Conservation (phyloP, 441 rosid species). For the Adansonia rubrostipa region DNA sequence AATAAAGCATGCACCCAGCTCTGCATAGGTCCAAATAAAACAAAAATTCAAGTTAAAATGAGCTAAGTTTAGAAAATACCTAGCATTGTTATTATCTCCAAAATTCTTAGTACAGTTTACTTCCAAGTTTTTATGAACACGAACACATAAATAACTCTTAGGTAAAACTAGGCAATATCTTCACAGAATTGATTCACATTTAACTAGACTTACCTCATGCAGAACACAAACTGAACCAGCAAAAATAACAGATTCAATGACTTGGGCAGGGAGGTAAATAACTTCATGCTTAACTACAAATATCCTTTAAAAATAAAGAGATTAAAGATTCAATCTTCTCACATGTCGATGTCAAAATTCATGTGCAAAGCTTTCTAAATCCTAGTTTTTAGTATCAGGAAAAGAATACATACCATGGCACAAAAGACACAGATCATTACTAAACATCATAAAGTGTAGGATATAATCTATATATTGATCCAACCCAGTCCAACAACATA, state of each 20-base stretch:
- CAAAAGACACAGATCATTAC: neutral
- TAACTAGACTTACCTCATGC: neutral
- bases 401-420: neutral
- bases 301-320: neutral
- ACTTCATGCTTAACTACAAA: neutral
- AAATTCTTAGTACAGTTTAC: neutral
- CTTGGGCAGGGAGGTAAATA: neutral
- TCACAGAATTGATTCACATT: neutral
- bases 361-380: neutral
- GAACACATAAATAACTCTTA: neutral
- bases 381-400: slow-evolving; percentile 2
- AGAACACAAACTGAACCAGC: neutral
- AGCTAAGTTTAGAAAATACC: neutral
- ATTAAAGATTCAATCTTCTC: neutral
- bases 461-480: neutral
- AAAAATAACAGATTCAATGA: neutral
- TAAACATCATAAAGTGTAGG: neutral
- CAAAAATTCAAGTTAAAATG: neutral
- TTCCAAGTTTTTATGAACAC: neutral
- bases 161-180: neutral
- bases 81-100: neutral
- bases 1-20: slow-evolving; percentile 74
- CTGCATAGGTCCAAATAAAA: slow-evolving; percentile 45
- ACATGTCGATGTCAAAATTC: neutral
- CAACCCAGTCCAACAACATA: neutral